These are phyloP conservation scores for Diplotaxis tenuifolia DNA, from an alignment of 345 rosid genomes.

Conservation along the genomic window DNA sequence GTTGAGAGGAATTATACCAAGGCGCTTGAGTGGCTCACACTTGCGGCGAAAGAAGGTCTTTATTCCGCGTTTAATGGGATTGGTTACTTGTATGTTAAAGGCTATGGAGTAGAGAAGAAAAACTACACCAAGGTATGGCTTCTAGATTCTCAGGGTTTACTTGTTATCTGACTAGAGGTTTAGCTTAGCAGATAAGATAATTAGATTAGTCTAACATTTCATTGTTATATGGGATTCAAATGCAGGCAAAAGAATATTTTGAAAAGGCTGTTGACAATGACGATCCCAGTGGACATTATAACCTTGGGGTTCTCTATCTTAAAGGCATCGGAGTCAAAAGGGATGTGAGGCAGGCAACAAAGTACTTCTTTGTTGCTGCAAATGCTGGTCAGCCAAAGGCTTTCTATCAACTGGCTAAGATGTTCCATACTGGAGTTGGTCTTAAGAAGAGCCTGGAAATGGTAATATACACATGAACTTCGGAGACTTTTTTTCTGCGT, in stretches of 20 bases:
- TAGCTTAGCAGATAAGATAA: background rate
- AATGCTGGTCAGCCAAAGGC: conserved; percentile 97
- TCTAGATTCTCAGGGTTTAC: background rate
- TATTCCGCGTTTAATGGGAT: conserved; percentile 92
- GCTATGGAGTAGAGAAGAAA: conserved; percentile 94
- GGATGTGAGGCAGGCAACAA: conserved; percentile 79
- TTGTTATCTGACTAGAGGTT: background rate
- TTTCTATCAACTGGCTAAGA: conserved; percentile 93
- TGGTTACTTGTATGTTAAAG: conserved; percentile 94
- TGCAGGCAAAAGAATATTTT: conserved; percentile 92
- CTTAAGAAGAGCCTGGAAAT: conserved; percentile 69
- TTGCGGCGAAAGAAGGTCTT: conserved; percentile 77
- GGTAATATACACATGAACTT: conserved; percentile 46
- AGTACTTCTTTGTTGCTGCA: conserved; percentile 74
- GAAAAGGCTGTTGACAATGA: conserved; percentile 84
- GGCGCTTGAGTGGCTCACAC: conserved; percentile 90
- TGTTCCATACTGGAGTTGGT: conserved; percentile 96
- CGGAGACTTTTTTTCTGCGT: background rate
- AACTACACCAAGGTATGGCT: conserved; percentile 73
- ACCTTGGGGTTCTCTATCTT: conserved; percentile 89
- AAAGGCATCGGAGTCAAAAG: conserved; percentile 88
- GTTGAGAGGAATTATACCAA: conserved; percentile 94
- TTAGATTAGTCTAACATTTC: background rate
- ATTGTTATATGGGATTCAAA: conserved; percentile 13
- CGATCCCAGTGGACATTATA: conserved; percentile 86